These are phyloP conservation scores for Psophocarpus tetragonolobus DNA, from an alignment of 306 rosid genomes.

Conservation along the genomic window DNA sequence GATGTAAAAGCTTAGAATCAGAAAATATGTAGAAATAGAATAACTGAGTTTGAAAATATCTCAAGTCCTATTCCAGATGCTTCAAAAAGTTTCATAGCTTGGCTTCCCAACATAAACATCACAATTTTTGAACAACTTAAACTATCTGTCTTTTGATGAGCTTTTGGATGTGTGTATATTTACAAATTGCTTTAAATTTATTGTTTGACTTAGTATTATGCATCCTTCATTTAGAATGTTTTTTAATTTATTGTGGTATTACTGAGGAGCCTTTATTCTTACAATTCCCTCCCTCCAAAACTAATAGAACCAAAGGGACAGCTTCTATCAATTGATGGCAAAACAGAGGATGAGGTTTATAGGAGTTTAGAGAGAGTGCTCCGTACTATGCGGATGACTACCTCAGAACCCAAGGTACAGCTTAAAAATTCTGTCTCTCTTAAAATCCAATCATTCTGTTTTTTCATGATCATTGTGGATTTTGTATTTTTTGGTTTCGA, in stretches of 20 bases:
- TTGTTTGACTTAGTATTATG: slow-evolving; percentile 8
- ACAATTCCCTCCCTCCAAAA: slow-evolving; percentile 12
- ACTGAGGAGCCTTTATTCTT: slow-evolving; percentile 13
- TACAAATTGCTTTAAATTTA: slow-evolving; percentile 4
- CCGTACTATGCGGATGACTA: slow-evolving; percentile 86
- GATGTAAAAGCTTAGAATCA: too few species aligned
- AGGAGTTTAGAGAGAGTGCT: slow-evolving; percentile 94
- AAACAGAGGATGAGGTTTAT: slow-evolving; percentile 82
- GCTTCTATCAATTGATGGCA: slow-evolving; percentile 90
- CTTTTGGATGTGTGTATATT: background rate
- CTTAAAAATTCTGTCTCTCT: slow-evolving; percentile 20
- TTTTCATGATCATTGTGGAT: background rate
- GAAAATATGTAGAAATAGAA: too few species aligned
- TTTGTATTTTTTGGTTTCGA: slow-evolving; percentile 16
- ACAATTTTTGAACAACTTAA: slow-evolving; percentile 7
- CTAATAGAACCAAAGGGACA: slow-evolving; percentile 94
- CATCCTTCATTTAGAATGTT: slow-evolving; percentile 22
- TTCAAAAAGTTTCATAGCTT: too few species aligned
- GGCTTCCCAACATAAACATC: background rate
- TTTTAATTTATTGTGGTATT: slow-evolving; percentile 16
- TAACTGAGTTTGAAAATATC: too few species aligned
- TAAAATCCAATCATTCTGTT: slow-evolving; percentile 13
- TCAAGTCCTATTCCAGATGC: too few species aligned
- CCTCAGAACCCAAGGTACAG: slow-evolving; percentile 91
- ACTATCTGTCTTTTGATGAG: background rate